Conservation (phyloP, 1,284 basidiomycete genomes). For the Irpex lacteus region DNA sequence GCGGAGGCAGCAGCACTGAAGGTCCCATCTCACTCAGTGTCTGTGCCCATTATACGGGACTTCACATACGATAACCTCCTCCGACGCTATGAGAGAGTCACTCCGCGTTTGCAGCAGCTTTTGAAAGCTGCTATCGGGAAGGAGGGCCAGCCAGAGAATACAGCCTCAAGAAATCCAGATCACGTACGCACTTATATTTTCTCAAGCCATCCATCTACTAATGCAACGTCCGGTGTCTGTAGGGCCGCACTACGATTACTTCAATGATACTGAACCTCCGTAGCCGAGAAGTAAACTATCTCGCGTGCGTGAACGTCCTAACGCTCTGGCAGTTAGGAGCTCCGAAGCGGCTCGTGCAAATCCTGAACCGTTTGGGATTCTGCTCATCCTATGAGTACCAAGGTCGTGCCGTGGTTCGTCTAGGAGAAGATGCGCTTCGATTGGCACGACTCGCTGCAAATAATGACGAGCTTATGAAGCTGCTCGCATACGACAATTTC, state of each 20-base stretch:
- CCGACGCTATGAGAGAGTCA: neutral
- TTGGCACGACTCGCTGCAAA: neutral
- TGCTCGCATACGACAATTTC: constrained; percentile 2
- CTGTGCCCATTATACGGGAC: neutral
- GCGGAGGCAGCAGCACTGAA: neutral
- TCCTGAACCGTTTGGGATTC: neutral
- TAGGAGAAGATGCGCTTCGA: neutral
- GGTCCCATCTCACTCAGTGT: neutral
- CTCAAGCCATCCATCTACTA: too few species aligned
- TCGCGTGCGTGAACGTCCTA: neutral
- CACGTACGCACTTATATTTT: too few species aligned
- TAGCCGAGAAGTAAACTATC: neutral
- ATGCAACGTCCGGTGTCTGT: too few species aligned
- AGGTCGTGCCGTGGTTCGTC: neutral
- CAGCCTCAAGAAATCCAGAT: neutral
- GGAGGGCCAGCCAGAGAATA: neutral
- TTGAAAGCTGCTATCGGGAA: neutral
- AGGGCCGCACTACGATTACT: neutral
- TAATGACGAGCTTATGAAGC: neutral
- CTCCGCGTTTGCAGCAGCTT: neutral
- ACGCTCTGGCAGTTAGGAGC: neutral
- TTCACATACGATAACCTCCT: neutral
- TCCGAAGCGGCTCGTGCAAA: neutral
- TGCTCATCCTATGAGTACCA: neutral
- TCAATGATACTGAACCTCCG: neutral